A percentile compares a stretch with the other conserved stretches of the same genome.
These are phyloP conservation scores for Dendrobium huoshanense DNA, from an alignment of 106 monocot species.

Conservation along the genomic window DNA sequence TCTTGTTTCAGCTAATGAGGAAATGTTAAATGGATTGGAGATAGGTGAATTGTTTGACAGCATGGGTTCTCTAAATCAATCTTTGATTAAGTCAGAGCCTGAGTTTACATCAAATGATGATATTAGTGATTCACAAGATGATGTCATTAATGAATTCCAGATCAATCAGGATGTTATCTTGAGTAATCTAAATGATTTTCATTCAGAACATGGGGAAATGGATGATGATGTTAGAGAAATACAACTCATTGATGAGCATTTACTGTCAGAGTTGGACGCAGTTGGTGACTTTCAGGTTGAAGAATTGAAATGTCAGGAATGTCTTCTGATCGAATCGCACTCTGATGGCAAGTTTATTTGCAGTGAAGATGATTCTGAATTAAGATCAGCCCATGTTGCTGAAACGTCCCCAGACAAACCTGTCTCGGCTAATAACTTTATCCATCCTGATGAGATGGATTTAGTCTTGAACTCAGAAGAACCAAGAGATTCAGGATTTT, in stretches of 20 bases:
- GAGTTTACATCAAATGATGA: slow-evolving; percentile 1
- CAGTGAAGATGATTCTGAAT: slow-evolving; percentile 10
- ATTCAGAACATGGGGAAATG: slow-evolving; percentile 24
- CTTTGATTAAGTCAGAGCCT: slow-evolving; percentile 5
- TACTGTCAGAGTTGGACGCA: slow-evolving; percentile 54
- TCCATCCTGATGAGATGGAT: neutral
- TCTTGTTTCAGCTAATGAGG: neutral
- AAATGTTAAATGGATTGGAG: too few relatives aligned
- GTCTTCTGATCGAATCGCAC: neutral
- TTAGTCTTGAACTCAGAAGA: slow-evolving; percentile 3
- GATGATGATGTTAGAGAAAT: slow-evolving; percentile 21
- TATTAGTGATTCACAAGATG: slow-evolving; percentile 7
- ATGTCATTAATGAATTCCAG: slow-evolving; percentile 4
- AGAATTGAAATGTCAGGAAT: slow-evolving; percentile 17
- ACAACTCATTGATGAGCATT: slow-evolving; percentile 32
- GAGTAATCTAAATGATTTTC: slow-evolving; percentile 18
- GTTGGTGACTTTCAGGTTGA: slow-evolving; percentile 46
- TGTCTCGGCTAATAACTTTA: neutral
- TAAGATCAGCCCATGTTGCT: neutral
- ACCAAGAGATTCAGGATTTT: slow-evolving; percentile 7
- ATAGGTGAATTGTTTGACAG: neutral
- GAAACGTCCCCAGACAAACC: neutral
- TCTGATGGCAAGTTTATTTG: neutral
- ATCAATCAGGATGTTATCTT: slow-evolving; percentile 3
- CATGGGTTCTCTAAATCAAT: slow-evolving; percentile 10